phyloP scores from a whole-genome alignment of 371 early-diverging fungal genomes.

The Zancudomyces culisetae region DNA sequence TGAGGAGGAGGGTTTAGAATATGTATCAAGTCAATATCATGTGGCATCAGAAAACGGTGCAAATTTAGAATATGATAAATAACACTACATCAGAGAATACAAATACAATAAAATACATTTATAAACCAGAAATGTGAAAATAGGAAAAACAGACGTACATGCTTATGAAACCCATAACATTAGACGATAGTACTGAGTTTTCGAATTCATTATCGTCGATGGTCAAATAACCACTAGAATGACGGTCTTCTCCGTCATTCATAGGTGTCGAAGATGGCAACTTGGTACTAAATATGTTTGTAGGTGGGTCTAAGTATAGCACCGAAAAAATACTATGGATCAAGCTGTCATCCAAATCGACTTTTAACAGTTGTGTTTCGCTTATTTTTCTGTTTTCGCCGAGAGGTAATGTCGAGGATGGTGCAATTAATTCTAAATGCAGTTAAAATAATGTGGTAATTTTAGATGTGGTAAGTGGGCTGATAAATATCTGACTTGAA shows the following conservation, averaged over 20 bases:
- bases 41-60: background rate
- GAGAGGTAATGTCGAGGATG: constrained; percentile 78
- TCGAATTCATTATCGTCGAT: constrained; percentile 34
- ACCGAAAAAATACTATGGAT: constrained; percentile 77
- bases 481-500: background rate
- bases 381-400: constrained; percentile 61
- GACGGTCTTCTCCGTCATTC: background rate
- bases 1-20: too few relatives aligned
- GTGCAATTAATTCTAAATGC: constrained; percentile 45
- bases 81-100: background rate
- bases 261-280: background rate
- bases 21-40: background rate
- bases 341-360: constrained; percentile 65
- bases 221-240: background rate
- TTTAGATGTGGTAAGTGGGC: background rate
- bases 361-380: constrained; percentile 56
- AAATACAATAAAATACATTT: background rate
- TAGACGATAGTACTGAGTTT: constrained; percentile 39
- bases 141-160: constrained; percentile 32
- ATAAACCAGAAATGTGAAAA: background rate
- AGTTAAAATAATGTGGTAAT: background rate
- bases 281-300: too few relatives aligned
- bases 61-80: background rate
- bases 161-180: constrained; percentile 72
- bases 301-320: constrained; percentile 24